Evolutionary conservation across 1,284 basidiomycete species (phyloP).

Genomic region (Cerioporus squamosus): DNA sequence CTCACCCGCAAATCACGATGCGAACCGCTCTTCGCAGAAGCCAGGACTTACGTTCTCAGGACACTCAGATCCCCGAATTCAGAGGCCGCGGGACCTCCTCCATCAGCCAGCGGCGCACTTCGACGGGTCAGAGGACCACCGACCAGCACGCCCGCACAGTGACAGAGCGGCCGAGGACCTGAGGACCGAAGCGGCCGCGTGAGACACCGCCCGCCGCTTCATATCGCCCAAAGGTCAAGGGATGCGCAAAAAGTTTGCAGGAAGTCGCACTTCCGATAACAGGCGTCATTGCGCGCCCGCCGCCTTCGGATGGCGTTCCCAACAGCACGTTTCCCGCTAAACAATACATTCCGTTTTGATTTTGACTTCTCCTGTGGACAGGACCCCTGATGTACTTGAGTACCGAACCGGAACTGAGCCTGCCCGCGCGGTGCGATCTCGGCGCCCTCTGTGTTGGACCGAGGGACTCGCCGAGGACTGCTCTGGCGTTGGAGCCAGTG

Average conservation of each 20-base stretch:
- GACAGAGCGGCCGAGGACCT: not conserved
- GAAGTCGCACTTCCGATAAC: too few species aligned
- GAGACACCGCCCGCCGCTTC: slow-evolving; percentile 40
- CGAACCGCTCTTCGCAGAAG: not conserved
- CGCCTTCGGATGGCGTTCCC: too few species aligned
- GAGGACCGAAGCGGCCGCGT: too few species aligned
- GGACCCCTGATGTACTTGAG: not conserved
- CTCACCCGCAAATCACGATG: not conserved
- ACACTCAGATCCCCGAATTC: not conserved
- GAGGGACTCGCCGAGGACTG: too few species aligned
- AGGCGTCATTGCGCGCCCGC: too few species aligned
- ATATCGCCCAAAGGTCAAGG: not conserved
- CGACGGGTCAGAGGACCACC: not conserved
- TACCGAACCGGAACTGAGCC: not conserved
- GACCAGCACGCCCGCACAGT: not conserved
- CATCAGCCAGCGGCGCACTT: not conserved
- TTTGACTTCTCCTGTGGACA: not conserved
- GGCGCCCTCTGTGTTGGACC: too few species aligned
- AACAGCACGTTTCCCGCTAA: not conserved
- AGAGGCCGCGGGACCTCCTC: not conserved
- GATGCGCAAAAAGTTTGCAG: too few species aligned
- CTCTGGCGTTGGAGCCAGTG: too few species aligned
- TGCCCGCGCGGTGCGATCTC: too few species aligned
- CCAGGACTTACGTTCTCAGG: not conserved
- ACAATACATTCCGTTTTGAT: not conserved